Conservation (phyloP, 2,329 filamentous ascomycete genomes). For the Graphilbum fragrans region DNA sequence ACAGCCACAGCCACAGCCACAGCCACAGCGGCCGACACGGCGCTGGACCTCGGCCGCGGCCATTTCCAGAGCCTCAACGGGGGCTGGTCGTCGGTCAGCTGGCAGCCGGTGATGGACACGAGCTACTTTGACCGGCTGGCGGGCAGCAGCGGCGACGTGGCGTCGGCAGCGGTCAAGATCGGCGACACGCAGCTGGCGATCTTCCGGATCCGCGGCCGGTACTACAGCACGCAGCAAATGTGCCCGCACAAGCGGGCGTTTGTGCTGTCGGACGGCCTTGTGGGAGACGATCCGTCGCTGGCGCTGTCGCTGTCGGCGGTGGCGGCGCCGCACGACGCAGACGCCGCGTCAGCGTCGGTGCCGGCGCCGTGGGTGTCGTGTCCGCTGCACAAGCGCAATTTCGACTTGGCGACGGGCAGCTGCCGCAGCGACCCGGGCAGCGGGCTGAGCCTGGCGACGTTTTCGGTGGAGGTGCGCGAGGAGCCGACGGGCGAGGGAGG, state of each 20-base stretch:
- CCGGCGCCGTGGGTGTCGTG: constrained; percentile 68
- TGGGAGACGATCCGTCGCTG: constrained; percentile 53
- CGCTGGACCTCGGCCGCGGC: constrained; percentile 43
- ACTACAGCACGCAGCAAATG: constrained; percentile 87
- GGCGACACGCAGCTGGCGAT: constrained; percentile 83
- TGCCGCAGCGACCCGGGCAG: constrained; percentile 59
- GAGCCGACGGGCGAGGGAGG: constrained; percentile 44
- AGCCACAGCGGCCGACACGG: not conserved
- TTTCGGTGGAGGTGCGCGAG: constrained; percentile 57
- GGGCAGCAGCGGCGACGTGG: constrained; percentile 42
- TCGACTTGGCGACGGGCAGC: constrained; percentile 57
- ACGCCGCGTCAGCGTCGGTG: constrained; percentile 20
- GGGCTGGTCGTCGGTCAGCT: constrained; percentile 54
- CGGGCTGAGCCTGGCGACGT: constrained; percentile 66
- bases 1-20: not conserved
- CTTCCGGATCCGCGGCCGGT: constrained; percentile 70
- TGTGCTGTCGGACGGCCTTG: constrained; percentile 72
- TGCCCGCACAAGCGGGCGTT: constrained; percentile 88
- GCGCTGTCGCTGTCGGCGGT: not conserved
- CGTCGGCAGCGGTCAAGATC: constrained; percentile 63
- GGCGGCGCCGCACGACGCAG: not conserved
- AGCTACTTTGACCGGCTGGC: constrained; percentile 44
- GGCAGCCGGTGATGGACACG: constrained; percentile 69
- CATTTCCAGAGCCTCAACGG: constrained; percentile 34
- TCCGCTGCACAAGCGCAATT: constrained; percentile 85